These are phyloP conservation scores for Cocos nucifera DNA, from an alignment of 176 grass and related monocot genomes.

Conservation along the genomic window DNA sequence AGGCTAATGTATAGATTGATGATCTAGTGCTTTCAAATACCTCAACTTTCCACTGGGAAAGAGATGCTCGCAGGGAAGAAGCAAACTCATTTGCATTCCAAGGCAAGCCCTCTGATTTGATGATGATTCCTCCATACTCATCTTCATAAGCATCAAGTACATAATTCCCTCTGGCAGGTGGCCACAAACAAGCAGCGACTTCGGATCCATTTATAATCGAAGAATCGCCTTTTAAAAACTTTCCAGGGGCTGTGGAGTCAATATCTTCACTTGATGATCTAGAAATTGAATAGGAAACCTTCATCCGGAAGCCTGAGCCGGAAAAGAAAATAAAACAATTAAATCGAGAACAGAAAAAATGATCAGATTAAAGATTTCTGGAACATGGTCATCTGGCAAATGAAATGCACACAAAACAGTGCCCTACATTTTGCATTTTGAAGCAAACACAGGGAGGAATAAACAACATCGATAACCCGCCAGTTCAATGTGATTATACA, in stretches of 20 bases:
- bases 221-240: slow-evolving; percentile 15
- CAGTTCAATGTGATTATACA: no score
- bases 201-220: slow-evolving; percentile 24
- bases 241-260: slow-evolving; percentile 7
- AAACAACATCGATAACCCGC: no score
- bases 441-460: no score
- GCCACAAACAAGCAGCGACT: slow-evolving; percentile 11
- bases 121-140: slow-evolving; percentile 76
- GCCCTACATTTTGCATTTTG: no score
- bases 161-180: slow-evolving; percentile 29
- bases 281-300: slow-evolving; percentile 26
- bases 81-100: slow-evolving; percentile 40
- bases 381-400: no score
- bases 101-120: slow-evolving; percentile 58
- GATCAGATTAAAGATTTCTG: no score
- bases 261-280: slow-evolving; percentile 23
- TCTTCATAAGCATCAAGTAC: slow-evolving; percentile 65
- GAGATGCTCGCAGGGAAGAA: slow-evolving; percentile 43
- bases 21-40: background rate
- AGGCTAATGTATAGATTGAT: no score
- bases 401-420: no score
- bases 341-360: background rate
- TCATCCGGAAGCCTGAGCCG: slow-evolving; percentile 10
- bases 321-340: background rate
- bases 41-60: slow-evolving; percentile 58